Evolutionary conservation across 192 early-diverging fungal genomes (phyloP), one percentile per base, ranked within the genome.

Genomic region (Podila minutissima): DNA sequence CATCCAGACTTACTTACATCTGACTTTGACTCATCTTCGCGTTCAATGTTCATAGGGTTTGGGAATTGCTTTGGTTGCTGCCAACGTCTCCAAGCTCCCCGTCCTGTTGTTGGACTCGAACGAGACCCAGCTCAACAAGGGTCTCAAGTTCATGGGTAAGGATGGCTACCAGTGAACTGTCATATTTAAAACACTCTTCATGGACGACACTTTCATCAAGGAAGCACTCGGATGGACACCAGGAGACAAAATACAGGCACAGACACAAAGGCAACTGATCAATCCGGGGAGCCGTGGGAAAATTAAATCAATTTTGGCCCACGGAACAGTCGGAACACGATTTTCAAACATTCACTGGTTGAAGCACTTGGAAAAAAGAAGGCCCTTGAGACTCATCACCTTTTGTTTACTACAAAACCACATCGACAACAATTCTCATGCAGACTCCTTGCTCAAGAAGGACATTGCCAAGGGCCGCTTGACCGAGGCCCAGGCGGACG

Each of bases 1-100:
- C 12, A 13, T 46, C 35, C 41, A 46, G 1, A 17, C 41, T 11
- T 49, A 9, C n/a, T 9, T 22, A 26, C 62, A 64, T n/a, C 19
- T 37, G 31, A 32, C 29, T 62, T 33, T 6, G 19, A 59, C n/a
- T 86, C 85, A 20, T 66, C 83, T 50, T 17, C 11, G 2, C 35
- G n/a, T 50, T 38, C 20, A 19, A 31, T 67, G 24, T 38, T 74
- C 24, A 37, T 74, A 85, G 83, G 93, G 93, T 35, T 86, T 93
- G 35, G 94, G 94, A 28, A 99, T 99, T 75, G 96, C 94, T 7
- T 90, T 94, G 48, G 98, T 99, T 11, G 89, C 93, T 31, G 95
- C 97, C 22, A 90, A 92, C 50, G 86, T 92, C 5, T 92, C 97
- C 61, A 90, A 94, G 78, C 76, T 94, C 26, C 89, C 90, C 55